These are phyloP conservation scores for Glomus cerebriforme DNA, from an alignment of 192 early-diverging fungal species.

Conservation along the genomic window DNA sequence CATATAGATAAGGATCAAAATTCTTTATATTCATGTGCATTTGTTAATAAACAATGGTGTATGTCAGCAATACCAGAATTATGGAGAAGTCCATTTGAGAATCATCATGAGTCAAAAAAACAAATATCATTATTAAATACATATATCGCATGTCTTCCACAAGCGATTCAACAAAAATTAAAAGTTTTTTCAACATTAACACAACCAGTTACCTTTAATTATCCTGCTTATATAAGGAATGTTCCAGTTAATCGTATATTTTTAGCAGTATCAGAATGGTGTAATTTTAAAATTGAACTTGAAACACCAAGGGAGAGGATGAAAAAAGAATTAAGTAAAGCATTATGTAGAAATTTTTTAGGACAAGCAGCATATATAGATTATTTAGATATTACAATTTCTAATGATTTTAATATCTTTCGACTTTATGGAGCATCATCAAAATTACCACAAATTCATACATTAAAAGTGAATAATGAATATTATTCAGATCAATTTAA, in stretches of 20 bases:
- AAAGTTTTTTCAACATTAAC: background rate
- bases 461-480: background rate
- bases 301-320: background rate
- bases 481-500: background rate
- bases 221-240: background rate
- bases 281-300: background rate
- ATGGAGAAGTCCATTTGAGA: constrained; percentile 3
- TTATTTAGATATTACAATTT: background rate
- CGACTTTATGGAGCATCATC: background rate
- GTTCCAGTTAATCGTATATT: background rate
- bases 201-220: background rate
- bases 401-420: background rate
- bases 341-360: background rate
- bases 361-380: background rate
- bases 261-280: background rate
- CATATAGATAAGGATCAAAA: background rate
- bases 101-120: background rate
- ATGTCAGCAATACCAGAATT: constrained; percentile 3
- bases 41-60: constrained; percentile 18
- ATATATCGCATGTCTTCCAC: background rate
- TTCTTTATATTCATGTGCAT: background rate
- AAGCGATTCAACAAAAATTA: background rate
- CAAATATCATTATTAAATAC: background rate
- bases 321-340: background rate
- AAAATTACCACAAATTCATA: background rate